These are phyloP conservation scores for Striga asiatica DNA, from an alignment of 257 asterid species.

Conservation along the genomic window DNA sequence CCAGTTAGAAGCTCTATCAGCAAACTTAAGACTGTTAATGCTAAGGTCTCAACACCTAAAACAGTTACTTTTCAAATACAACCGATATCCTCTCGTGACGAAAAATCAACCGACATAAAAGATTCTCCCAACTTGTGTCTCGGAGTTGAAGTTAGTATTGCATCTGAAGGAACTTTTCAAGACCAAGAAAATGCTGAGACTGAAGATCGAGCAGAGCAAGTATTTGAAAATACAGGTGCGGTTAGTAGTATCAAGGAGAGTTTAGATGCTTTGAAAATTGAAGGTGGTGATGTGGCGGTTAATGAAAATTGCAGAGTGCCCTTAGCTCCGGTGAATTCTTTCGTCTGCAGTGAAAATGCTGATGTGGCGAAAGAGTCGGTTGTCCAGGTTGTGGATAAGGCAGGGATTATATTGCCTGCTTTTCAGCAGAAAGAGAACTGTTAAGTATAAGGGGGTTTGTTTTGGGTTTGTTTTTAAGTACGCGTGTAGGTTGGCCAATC, in stretches of 20 bases:
- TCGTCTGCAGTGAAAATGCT: constrained; percentile 10
- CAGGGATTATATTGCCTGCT: constrained; percentile 15
- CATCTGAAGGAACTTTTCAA: constrained; percentile 19
- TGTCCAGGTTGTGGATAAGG: constrained; percentile 19
- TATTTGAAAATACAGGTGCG: constrained; percentile 12
- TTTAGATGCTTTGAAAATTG: constrained; percentile 10
- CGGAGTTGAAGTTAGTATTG: constrained; percentile 17
- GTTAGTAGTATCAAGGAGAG: constrained; percentile 5
- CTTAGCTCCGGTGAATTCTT: constrained; percentile 27
- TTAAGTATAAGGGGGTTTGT: neutral
- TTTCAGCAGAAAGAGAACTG: constrained; percentile 29
- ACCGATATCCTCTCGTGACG: constrained; percentile 15
- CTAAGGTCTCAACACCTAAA: constrained; percentile 33
- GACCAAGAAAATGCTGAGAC: constrained; percentile 8
- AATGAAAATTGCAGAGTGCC: constrained; percentile 30
- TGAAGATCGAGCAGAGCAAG: constrained; percentile 20
- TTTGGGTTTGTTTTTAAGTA: neutral
- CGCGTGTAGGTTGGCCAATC: too few relatives aligned
- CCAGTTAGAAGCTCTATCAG: constrained; percentile 39
- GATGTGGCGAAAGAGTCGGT: constrained; percentile 21
- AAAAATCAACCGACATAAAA: constrained; percentile 16
- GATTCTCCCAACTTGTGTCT: constrained; percentile 24
- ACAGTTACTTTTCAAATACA: constrained; percentile 5
- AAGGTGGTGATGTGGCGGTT: constrained; percentile 14
- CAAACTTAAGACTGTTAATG: constrained; percentile 46